Conservation (phyloP, 2,329 filamentous ascomycete species). For the Fusarium subtropicale region DNA sequence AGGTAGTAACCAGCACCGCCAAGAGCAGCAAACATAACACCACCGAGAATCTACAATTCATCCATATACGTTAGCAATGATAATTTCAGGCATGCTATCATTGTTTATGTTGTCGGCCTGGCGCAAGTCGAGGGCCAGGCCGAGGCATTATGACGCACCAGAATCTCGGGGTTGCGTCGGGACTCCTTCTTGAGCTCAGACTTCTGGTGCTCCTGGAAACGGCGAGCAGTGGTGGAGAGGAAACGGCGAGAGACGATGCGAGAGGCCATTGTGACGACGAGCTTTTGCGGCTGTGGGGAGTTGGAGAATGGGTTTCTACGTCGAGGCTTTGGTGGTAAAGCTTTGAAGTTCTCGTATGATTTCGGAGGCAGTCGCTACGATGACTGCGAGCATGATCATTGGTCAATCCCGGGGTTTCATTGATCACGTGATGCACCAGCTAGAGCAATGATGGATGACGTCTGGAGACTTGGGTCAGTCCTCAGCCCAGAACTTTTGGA, state of each 20-base stretch:
- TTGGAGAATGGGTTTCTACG: conserved; percentile 35
- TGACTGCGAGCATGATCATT: conserved; percentile 43
- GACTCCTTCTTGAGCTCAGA: conserved; percentile 66
- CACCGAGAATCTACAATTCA: conserved; percentile 79
- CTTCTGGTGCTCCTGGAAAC: conserved; percentile 59
- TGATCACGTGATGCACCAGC: conserved; percentile 38
- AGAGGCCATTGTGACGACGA: conserved; percentile 64
- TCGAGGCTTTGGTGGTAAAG: conserved; percentile 40
- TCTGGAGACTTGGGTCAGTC: conserved; percentile 4
- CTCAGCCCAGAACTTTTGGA: not conserved
- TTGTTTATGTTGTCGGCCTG: conserved; percentile 11
- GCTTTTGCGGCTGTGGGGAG: conserved; percentile 29
- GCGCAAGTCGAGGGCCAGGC: conserved; percentile 27
- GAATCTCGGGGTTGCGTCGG: conserved; percentile 64
- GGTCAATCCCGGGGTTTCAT: conserved; percentile 42
- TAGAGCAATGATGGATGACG: conserved; percentile 27
- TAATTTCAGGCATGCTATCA: conserved; percentile 1
- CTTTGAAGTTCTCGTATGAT: conserved; percentile 51
- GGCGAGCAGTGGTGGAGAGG: conserved; percentile 66
- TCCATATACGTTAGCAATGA: conserved; percentile 32
- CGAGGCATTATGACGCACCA: conserved; percentile 57
- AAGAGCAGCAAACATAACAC: conserved; percentile 90
- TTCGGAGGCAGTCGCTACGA: conserved; percentile 39
- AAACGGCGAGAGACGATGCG: conserved; percentile 66
- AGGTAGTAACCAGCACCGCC: conserved; percentile 92